phyloP scores from a whole-genome alignment of 2,329 filamentous ascomycete species.

The Bipolaris sorokiniana region DNA sequence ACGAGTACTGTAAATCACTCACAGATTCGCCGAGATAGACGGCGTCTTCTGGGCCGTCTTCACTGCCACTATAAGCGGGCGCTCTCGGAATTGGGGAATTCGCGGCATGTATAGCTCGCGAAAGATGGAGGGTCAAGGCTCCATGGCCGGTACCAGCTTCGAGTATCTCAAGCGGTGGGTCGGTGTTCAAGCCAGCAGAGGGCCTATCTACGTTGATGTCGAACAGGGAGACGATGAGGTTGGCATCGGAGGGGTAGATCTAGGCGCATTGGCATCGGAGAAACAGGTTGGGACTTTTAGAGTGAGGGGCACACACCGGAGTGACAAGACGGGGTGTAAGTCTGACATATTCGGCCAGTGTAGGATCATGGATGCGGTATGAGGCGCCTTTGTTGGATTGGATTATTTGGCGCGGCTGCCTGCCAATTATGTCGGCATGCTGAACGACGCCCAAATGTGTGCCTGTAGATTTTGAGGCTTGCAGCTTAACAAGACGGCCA shows the following conservation, averaged over 20 bases:
- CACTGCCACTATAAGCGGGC: constrained; percentile 14
- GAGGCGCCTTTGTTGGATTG: constrained; percentile 58
- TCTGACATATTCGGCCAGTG: constrained; percentile 74
- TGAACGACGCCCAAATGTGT: constrained; percentile 58
- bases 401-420: constrained; percentile 64
- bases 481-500: constrained; percentile 51
- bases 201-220: constrained; percentile 68
- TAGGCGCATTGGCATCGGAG: constrained; percentile 36
- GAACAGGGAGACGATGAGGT: constrained; percentile 75
- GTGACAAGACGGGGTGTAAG: constrained; percentile 74
- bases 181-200: constrained; percentile 40
- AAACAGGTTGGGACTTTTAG: not conserved
- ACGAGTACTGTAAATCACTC: constrained; percentile 38
- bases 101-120: constrained; percentile 75
- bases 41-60: constrained; percentile 36
- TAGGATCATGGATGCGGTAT: constrained; percentile 68
- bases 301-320: constrained; percentile 60
- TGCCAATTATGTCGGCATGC: constrained; percentile 68
- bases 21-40: constrained; percentile 43
- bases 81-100: constrained; percentile 62
- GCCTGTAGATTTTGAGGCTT: constrained; percentile 39
- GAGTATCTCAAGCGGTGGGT: constrained; percentile 71
- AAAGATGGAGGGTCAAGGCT: constrained; percentile 75
- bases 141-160: constrained; percentile 89
- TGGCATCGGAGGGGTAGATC: constrained; percentile 78